Conservation (phyloP, 495 filamentous ascomycete genomes). For the Parmelia sp. region DNA sequence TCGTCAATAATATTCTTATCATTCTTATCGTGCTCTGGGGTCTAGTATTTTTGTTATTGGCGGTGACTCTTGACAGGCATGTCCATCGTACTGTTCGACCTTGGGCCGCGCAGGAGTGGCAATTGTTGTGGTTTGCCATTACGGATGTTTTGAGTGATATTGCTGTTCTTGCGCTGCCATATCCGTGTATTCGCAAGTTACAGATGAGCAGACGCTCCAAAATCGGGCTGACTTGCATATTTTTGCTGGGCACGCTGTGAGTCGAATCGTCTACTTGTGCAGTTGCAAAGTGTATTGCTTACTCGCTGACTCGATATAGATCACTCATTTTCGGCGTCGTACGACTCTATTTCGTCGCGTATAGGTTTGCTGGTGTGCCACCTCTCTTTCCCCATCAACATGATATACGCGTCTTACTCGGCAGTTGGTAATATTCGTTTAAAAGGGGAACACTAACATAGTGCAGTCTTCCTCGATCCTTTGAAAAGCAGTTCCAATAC, state of each 20-base stretch:
- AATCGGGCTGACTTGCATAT: background rate
- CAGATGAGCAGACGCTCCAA: slow-evolving; percentile 9
- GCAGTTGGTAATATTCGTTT: background rate
- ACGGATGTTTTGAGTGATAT: slow-evolving; percentile 17
- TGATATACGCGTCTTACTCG: background rate
- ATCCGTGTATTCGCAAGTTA: slow-evolving; percentile 15
- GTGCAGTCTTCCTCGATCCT: background rate
- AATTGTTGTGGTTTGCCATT: slow-evolving; percentile 15
- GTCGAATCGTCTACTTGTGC: background rate
- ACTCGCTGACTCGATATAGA: background rate
- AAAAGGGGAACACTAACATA: background rate
- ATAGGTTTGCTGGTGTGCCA: slow-evolving; percentile 4
- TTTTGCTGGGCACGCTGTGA: slow-evolving; percentile 15
- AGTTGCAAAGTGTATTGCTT: background rate
- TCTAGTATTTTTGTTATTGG: slow-evolving; percentile 3
- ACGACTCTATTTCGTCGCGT: slow-evolving; percentile 4
- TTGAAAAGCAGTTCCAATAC: background rate
- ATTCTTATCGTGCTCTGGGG: slow-evolving; percentile 11
- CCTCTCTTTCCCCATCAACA: background rate
- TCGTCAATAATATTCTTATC: slow-evolving; percentile 6
- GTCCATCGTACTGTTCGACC: background rate
- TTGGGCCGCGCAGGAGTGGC: background rate
- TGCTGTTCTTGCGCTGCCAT: slow-evolving; percentile 11
- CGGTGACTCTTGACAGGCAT: background rate
- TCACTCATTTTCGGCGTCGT: slow-evolving; percentile 10